Conservation (phyloP, 2,329 filamentous ascomycete genomes). For the Cordyceps javanica region DNA sequence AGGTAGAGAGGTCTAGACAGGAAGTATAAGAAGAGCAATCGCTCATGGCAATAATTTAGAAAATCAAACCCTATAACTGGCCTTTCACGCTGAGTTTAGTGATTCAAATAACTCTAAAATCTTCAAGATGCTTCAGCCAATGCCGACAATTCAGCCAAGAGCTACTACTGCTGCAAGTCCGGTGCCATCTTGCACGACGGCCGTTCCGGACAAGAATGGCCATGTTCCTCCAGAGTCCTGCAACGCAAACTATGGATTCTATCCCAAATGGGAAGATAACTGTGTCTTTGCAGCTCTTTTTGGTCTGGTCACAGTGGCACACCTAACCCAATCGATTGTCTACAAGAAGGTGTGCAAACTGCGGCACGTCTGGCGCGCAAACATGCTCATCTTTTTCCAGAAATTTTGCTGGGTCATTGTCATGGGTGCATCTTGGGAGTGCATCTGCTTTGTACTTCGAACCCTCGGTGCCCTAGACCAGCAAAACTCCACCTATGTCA, state of each 20-base stretch:
- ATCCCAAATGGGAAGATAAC: constrained; percentile 16
- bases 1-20: neutral
- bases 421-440: constrained; percentile 27
- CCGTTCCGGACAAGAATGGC: constrained; percentile 17
- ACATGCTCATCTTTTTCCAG: neutral
- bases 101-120: neutral
- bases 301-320: neutral
- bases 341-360: constrained; percentile 13
- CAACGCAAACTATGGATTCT: constrained; percentile 19
- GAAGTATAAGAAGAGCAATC: neutral
- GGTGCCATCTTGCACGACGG: constrained; percentile 15
- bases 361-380: neutral
- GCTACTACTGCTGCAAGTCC: neutral
- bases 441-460: constrained; percentile 23
- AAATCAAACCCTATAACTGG: neutral
- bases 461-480: constrained; percentile 23
- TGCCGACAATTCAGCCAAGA: constrained; percentile 1
- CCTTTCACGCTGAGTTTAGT: neutral
- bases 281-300: constrained; percentile 13
- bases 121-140: neutral
- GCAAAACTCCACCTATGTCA: constrained; percentile 16
- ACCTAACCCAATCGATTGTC: constrained; percentile 11
- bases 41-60: too few relatives aligned
- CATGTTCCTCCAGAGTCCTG: constrained; percentile 18
- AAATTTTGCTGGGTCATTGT: constrained; percentile 27